Percentiles rank a stretch among this genome's conserved stretches.
These are phyloP conservation scores for Oryza coarctata DNA, from an alignment of 176 grass and related monocot genomes.

Conservation along the genomic window DNA sequence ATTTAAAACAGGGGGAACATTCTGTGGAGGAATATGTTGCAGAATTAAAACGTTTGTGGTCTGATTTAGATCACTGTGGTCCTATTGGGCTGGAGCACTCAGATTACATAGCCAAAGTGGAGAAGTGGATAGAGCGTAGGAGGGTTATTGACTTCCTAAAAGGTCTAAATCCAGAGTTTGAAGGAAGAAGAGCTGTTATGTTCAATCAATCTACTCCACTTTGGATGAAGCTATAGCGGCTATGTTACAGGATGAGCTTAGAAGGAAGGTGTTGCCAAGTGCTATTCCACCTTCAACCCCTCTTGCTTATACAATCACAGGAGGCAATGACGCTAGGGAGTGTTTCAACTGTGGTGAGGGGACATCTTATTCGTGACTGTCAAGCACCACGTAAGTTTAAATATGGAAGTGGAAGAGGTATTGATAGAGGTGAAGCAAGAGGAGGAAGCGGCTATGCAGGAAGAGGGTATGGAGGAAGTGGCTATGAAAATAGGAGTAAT, in stretches of 20 bases:
- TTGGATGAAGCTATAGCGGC: neutral
- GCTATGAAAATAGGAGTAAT: too few relatives aligned
- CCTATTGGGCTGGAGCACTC: neutral
- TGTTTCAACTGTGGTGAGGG: neutral
- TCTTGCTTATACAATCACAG: neutral
- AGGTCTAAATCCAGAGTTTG: neutral
- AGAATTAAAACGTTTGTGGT: neutral
- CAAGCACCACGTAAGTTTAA: neutral
- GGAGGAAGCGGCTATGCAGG: too few relatives aligned
- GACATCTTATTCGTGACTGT: neutral
- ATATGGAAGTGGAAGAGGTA: neutral
- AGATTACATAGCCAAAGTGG: neutral
- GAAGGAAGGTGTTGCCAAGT: neutral
- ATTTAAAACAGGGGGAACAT: neutral
- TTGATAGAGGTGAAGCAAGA: too few relatives aligned
- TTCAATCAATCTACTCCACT: neutral
- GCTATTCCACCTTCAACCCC: neutral
- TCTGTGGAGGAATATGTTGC: neutral
- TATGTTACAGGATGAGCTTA: conserved; percentile 8
- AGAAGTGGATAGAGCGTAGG: neutral
- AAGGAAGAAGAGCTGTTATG: neutral
- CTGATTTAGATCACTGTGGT: neutral
- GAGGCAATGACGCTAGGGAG: neutral
- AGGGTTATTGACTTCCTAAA: neutral
- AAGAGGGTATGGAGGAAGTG: too few relatives aligned